Percentiles rank a stretch among this genome's conserved stretches.
Evolutionary conservation across 371 early-diverging fungal species (phyloP).

Genomic region (Haplosporangium sp.): DNA sequence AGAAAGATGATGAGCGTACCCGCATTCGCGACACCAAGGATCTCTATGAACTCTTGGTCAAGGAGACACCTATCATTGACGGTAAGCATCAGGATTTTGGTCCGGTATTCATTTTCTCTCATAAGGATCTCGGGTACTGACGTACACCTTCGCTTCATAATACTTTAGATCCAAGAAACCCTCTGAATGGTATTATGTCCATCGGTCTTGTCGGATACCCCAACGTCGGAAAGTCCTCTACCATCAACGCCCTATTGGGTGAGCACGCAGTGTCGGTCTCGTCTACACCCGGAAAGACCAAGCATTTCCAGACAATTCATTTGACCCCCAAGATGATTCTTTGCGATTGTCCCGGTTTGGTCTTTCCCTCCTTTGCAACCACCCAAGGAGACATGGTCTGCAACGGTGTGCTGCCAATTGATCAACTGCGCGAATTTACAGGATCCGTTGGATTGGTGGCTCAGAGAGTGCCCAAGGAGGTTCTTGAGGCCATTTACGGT

Average conservation of each 20-base stretch:
- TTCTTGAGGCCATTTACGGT: constrained; percentile 94
- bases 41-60: constrained; percentile 43
- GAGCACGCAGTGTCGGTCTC: constrained; percentile 96
- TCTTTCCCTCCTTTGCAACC: constrained; percentile 99
- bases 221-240: constrained; percentile 99
- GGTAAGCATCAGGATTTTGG: too few relatives aligned
- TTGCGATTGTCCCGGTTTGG: constrained; percentile 99
- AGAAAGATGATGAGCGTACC: constrained; percentile 55
- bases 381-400: constrained; percentile 98
- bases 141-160: too few relatives aligned
- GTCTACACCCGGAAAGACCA: constrained; percentile 99
- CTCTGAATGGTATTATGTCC: constrained; percentile 66
- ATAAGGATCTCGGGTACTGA: too few relatives aligned
- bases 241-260: constrained; percentile 98
- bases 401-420: constrained; percentile 99
- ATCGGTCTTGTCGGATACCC: constrained; percentile 99
- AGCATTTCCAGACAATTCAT: constrained; percentile 97
- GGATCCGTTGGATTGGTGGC: constrained; percentile 90
- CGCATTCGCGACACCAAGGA: constrained; percentile 55
- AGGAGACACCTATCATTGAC: constrained; percentile 47
- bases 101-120: too few relatives aligned
- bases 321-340: constrained; percentile 86
- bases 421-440: constrained; percentile 96
- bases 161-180: constrained; percentile 56
- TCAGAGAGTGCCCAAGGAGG: constrained; percentile 87